Conservation (phyloP, 2,329 filamentous ascomycete genomes). For the Didymellaceae sp. region DNA sequence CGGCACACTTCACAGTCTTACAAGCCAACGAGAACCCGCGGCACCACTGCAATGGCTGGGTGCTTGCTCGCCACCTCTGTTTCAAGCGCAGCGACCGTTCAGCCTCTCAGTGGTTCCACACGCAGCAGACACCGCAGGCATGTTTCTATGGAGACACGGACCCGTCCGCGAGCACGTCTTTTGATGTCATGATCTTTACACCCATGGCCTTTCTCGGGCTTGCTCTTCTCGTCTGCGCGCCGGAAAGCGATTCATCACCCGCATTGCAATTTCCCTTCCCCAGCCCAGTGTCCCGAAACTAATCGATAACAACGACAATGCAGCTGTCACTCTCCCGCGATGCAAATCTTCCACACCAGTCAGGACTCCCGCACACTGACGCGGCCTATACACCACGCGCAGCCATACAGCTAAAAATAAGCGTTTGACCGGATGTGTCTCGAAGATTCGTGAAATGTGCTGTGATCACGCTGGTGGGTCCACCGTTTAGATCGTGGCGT, state of each 20-base stretch:
- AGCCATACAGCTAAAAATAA: slow-evolving; percentile 17
- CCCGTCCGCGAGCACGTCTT: slow-evolving; percentile 6
- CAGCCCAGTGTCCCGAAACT: slow-evolving; percentile 12
- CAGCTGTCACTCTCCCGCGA: not conserved
- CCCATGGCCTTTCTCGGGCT: slow-evolving; percentile 5
- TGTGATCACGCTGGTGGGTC: slow-evolving; percentile 9
- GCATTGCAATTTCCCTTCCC: slow-evolving; percentile 17
- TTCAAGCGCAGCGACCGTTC: slow-evolving; percentile 5
- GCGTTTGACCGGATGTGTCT: slow-evolving; percentile 8
- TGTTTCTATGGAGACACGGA: slow-evolving; percentile 22
- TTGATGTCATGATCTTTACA: slow-evolving; percentile 17
- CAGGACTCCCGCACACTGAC: slow-evolving; percentile 8
- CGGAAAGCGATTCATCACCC: slow-evolving; percentile 15
- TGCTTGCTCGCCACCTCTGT: slow-evolving; percentile 12
- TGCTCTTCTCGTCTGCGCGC: slow-evolving; percentile 16
- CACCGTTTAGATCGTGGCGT: slow-evolving; percentile 14
- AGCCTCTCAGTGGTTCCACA: slow-evolving; percentile 16
- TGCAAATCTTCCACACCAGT: slow-evolving; percentile 5
- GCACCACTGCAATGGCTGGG: slow-evolving; percentile 3
- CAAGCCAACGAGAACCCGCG: not conserved
- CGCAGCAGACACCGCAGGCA: slow-evolving; percentile 12
- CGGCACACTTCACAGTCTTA: not conserved
- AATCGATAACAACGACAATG: slow-evolving; percentile 6
- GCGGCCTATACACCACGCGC: slow-evolving; percentile 14
- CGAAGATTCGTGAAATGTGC: slow-evolving; percentile 16